These are phyloP conservation scores for Starmera caribaea DNA, from an alignment of 805 yeast species.

Conservation along the genomic window DNA sequence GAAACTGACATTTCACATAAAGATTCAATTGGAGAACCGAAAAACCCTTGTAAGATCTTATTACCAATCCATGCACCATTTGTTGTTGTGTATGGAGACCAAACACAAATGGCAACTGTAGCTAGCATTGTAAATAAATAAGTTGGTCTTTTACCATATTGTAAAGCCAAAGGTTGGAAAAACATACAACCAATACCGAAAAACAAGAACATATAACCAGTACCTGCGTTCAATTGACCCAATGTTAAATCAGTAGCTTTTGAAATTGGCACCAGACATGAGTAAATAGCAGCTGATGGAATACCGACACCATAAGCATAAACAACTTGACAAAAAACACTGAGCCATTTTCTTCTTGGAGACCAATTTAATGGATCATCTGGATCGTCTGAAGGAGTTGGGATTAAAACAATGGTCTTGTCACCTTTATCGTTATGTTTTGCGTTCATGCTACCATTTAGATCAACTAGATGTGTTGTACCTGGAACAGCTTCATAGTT, in stretches of 20 bases:
- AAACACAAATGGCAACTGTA: conserved; percentile 28
- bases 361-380: conserved; percentile 66
- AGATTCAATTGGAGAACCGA: conserved; percentile 37
- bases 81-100: conserved; percentile 31
- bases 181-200: conserved; percentile 41
- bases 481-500: conserved; percentile 38
- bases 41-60: conserved; percentile 26
- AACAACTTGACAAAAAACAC: conserved; percentile 33
- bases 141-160: conserved; percentile 37
- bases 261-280: conserved; percentile 29
- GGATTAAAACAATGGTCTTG: conserved; percentile 41
- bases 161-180: conserved; percentile 41
- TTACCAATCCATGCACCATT: conserved; percentile 29
- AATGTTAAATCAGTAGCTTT: conserved; percentile 26
- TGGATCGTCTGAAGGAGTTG: conserved; percentile 60
- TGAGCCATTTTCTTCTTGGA: conserved; percentile 33
- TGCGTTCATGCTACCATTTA: conserved; percentile 23
- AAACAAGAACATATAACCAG: conserved; percentile 41
- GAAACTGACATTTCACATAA: conserved; percentile 39
- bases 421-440: conserved; percentile 20
- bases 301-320: conserved; percentile 37
- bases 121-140: conserved; percentile 30
- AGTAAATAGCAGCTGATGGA: conserved; percentile 37
- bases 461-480: conserved; percentile 38
- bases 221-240: conserved; percentile 33